phyloP scores from a whole-genome alignment of 2,329 filamentous ascomycete species.

The Apiospora marii region DNA sequence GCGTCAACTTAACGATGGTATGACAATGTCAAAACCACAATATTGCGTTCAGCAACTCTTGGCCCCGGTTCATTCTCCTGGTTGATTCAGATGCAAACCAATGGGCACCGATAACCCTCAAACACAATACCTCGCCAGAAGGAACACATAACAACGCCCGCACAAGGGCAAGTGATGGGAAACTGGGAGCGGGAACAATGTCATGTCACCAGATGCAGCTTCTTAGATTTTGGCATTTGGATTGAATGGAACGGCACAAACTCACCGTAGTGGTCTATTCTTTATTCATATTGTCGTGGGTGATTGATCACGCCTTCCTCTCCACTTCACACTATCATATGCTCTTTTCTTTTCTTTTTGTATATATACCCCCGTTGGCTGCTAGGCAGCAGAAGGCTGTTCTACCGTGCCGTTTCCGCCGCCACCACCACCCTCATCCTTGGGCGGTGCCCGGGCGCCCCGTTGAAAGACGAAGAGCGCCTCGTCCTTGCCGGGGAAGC shows the following conservation, averaged over 20 bases:
- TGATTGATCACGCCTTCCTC: not conserved
- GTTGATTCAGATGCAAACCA: not conserved
- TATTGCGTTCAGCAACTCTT: not conserved
- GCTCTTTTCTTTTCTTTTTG: not conserved
- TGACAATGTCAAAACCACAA: not conserved
- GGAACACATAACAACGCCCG: not conserved
- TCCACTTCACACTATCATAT: not conserved
- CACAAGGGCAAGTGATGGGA: not conserved
- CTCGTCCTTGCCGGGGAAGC: constrained; percentile 81
- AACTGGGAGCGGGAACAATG: not conserved
- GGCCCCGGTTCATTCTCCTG: too few species aligned
- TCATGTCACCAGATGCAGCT: not conserved
- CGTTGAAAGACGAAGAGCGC: constrained; percentile 72
- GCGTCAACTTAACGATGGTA: not conserved
- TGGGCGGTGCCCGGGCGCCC: constrained; percentile 46
- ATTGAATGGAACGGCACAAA: not conserved
- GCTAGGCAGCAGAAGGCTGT: not conserved
- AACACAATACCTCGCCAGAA: not conserved
- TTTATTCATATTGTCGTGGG: not conserved
- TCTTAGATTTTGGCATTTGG: too few species aligned
- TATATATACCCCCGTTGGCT: not conserved
- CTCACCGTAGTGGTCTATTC: constrained; percentile 6
- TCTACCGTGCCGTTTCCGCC: not conserved
- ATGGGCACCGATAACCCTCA: not conserved
- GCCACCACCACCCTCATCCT: not conserved